Evolutionary conservation across 2,329 filamentous ascomycete genomes (phyloP).

Genomic region (Trematosphaeria pertusa): DNA sequence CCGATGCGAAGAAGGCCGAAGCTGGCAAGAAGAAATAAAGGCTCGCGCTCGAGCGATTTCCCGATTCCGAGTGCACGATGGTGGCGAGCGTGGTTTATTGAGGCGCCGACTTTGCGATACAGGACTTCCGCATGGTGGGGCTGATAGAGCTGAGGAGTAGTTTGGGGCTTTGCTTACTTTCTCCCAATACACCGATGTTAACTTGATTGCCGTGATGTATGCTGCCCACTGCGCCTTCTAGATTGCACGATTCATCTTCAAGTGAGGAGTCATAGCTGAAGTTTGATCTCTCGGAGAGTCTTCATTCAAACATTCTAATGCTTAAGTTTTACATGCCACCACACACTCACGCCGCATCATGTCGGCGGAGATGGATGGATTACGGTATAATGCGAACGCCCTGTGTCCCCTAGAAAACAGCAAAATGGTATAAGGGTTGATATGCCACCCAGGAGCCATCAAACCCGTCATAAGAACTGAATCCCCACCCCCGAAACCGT

Average conservation of each 20-base stretch:
- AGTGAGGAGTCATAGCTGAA: conserved; percentile 14
- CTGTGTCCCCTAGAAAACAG: conserved; percentile 22
- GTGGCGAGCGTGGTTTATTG: conserved; percentile 5
- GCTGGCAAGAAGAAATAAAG: conserved; percentile 19
- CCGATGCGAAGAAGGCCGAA: conserved; percentile 45
- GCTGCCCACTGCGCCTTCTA: conserved; percentile 12
- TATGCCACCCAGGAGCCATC: conserved; percentile 22
- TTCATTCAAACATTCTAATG: conserved; percentile 34
- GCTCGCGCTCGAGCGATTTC: background rate
- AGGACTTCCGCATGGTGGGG: too few relatives aligned
- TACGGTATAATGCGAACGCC: conserved; percentile 47
- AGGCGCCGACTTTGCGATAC: too few relatives aligned
- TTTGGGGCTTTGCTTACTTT: too few relatives aligned
- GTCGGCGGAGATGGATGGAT: conserved; percentile 28
- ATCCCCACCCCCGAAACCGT: conserved; percentile 14
- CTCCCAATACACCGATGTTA: too few relatives aligned
- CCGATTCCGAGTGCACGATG: too few relatives aligned
- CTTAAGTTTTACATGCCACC: conserved; percentile 29
- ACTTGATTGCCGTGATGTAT: conserved; percentile 26
- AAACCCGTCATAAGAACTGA: conserved; percentile 26
- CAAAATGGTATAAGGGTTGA: conserved; percentile 37
- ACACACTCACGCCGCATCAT: conserved; percentile 18
- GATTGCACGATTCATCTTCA: background rate
- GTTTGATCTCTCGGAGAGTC: conserved; percentile 21
- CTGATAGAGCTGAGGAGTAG: conserved; percentile 14